Conservation (phyloP, 169 alveolate genomes). For the Fabrea salina region DNA sequence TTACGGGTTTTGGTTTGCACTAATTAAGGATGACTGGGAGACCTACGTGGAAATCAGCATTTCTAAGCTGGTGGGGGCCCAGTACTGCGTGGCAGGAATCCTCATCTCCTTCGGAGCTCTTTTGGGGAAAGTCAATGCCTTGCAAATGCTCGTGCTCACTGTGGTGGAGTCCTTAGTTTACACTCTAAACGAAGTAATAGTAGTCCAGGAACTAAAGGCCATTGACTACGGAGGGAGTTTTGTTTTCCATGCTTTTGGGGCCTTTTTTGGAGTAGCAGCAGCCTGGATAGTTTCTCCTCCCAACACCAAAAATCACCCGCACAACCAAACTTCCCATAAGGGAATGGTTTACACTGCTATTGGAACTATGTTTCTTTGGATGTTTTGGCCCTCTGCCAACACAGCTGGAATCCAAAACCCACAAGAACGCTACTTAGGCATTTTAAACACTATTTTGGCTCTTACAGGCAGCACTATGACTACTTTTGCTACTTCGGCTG, state of each 20-base stretch:
- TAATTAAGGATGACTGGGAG: slow-evolving; percentile 26
- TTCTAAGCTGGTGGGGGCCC: background rate
- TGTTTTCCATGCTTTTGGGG: slow-evolving; percentile 61
- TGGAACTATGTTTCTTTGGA: slow-evolving; percentile 68
- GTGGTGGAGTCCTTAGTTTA: slow-evolving; percentile 44
- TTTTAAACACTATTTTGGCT: slow-evolving; percentile 59
- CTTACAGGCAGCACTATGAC: slow-evolving; percentile 46
- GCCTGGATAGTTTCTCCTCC: background rate
- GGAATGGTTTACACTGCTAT: slow-evolving; percentile 54
- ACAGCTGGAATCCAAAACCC: slow-evolving; percentile 31
- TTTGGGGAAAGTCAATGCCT: slow-evolving; percentile 67
- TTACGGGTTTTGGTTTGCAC: background rate
- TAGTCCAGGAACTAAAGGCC: background rate
- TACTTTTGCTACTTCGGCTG: slow-evolving; percentile 35
- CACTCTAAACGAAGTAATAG: slow-evolving; percentile 55
- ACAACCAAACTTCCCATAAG: slow-evolving; percentile 43
- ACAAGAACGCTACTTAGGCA: slow-evolving; percentile 36
- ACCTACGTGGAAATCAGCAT: background rate
- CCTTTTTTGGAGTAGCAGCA: slow-evolving; percentile 50
- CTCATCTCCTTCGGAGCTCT: slow-evolving; percentile 71
- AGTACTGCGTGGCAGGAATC: slow-evolving; percentile 49
- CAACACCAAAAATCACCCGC: slow-evolving; percentile 2
- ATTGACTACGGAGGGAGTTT: slow-evolving; percentile 61
- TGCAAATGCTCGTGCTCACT: slow-evolving; percentile 58
- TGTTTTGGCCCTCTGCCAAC: slow-evolving; percentile 71